Conservation (phyloP, 1,284 basidiomycete species). For the Heliocybe sulcata region DNA sequence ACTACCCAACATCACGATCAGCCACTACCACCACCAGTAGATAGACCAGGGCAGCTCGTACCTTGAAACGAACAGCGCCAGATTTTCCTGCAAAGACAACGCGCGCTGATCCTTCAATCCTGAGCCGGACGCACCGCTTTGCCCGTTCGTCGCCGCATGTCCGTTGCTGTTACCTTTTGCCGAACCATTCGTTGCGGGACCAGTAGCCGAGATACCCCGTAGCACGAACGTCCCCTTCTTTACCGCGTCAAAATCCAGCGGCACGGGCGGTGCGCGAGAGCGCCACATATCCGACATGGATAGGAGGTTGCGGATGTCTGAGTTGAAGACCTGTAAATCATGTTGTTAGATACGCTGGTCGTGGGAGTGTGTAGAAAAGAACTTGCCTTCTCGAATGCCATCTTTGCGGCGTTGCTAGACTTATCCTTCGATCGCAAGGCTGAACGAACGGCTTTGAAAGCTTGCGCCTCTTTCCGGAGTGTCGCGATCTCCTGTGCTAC, state of each 20-base stretch:
- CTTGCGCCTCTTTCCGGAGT: constrained; percentile 82
- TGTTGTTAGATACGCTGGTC: too few relatives aligned
- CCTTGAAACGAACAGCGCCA: constrained; percentile 81
- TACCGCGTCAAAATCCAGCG: constrained; percentile 77
- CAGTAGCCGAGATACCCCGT: constrained; percentile 16
- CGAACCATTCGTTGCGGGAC: constrained; percentile 14
- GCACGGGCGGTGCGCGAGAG: constrained; percentile 74
- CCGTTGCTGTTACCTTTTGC: constrained; percentile 20
- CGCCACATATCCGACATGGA: constrained; percentile 99
- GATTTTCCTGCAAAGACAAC: constrained; percentile 71
- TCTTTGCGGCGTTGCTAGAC: constrained; percentile 48
- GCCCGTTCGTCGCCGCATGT: constrained; percentile 11
- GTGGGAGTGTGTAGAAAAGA: too few relatives aligned
- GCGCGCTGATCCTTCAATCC: constrained; percentile 77
- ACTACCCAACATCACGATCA: constrained; percentile 31
- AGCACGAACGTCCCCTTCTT: constrained; percentile 51
- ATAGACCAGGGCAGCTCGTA: constrained; percentile 21
- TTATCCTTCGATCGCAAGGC: constrained; percentile 44
- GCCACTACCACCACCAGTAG: background rate
- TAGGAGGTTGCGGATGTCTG: constrained; percentile 85
- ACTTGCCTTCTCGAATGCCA: constrained; percentile 81
- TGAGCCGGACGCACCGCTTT: constrained; percentile 17
- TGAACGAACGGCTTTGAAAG: constrained; percentile 76
- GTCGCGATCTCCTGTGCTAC: constrained; percentile 87
- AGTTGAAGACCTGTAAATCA: constrained; percentile 78